A percentile compares a stretch with the other conserved stretches of the same genome.
phyloP scores from a whole-genome alignment of 306 rosid species.

The Rosa multiflora region DNA sequence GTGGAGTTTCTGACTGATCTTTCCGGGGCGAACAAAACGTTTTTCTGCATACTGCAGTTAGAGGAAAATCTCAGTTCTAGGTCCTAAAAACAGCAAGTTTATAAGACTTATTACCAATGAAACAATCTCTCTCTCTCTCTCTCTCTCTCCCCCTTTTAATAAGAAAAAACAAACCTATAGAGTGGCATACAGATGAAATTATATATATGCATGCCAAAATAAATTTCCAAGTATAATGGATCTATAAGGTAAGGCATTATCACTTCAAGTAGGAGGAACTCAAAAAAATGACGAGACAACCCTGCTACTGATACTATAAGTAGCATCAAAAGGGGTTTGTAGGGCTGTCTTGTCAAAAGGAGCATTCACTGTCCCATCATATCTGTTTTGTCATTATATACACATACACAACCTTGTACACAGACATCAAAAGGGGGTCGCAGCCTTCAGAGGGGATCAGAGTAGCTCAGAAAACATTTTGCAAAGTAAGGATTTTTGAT shows the following conservation, averaged over 20 bases:
- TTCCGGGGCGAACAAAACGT: slow-evolving; percentile 43
- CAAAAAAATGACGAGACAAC: neutral
- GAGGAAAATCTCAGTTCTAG: slow-evolving; percentile 29
- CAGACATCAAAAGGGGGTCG: neutral
- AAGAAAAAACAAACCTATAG: too few relatives aligned
- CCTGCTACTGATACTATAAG: neutral
- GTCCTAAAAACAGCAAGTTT: slow-evolving; percentile 21
- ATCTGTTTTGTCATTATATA: too few relatives aligned
- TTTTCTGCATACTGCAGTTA: slow-evolving; percentile 71
- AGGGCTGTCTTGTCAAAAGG: too few relatives aligned
- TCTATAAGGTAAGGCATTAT: neutral
- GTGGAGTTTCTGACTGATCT: slow-evolving; percentile 25
- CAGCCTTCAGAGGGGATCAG: neutral
- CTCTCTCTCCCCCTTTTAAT: too few relatives aligned
- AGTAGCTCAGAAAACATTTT: neutral
- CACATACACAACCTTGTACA: neutral
- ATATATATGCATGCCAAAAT: neutral
- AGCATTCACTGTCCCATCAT: too few relatives aligned
- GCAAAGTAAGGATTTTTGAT: neutral
- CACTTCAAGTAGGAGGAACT: neutral
- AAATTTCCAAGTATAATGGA: neutral
- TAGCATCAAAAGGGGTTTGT: too few relatives aligned
- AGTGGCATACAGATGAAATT: neutral
- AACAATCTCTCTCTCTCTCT: neutral
- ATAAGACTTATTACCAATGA: neutral